These are phyloP conservation scores for Amanita rimosa DNA, from an alignment of 768 basidiomycete species.

Conservation along the genomic window DNA sequence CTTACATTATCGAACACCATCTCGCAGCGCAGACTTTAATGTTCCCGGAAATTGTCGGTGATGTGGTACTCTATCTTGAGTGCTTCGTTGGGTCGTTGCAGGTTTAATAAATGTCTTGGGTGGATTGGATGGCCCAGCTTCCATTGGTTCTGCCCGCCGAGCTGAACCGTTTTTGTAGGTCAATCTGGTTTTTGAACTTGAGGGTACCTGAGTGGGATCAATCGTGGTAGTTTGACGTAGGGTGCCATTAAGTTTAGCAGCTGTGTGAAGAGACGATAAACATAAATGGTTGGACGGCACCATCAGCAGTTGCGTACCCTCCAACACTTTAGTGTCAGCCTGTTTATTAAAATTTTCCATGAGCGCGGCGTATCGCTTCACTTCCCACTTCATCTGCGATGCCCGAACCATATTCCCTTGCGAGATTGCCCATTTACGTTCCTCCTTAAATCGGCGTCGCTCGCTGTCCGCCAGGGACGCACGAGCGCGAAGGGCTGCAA, in stretches of 20 bases:
- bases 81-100: not conserved
- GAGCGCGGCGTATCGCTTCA: slow-evolving; percentile 67
- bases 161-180: slow-evolving; percentile 1
- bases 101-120: not conserved
- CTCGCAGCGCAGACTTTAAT: slow-evolving; percentile 7
- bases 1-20: slow-evolving; percentile 1
- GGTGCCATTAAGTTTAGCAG: slow-evolving; percentile 2
- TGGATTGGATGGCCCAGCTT: not conserved
- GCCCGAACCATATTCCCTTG: slow-evolving; percentile 70
- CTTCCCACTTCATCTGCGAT: slow-evolving; percentile 74
- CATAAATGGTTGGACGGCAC: not conserved
- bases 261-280: not conserved
- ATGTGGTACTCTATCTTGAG: slow-evolving; percentile 1
- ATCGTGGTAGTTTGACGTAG: not conserved
- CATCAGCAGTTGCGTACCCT: slow-evolving; percentile 31
- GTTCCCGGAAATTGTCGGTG: slow-evolving; percentile 5
- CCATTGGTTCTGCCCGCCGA: not conserved
- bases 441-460: slow-evolving; percentile 73
- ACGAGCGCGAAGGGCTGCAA: slow-evolving; percentile 63
- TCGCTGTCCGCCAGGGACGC: slow-evolving; percentile 79
- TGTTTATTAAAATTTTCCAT: slow-evolving; percentile 75
- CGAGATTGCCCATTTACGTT: slow-evolving; percentile 77
- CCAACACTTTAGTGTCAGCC: slow-evolving; percentile 57
- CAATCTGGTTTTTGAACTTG: slow-evolving; percentile 1
- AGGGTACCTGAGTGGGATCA: not conserved